Evolutionary conservation across 108 stramenopile genomes (phyloP), one percentile per base, ranked within the genome.

Genomic region (Skeletonema potamos): DNA sequence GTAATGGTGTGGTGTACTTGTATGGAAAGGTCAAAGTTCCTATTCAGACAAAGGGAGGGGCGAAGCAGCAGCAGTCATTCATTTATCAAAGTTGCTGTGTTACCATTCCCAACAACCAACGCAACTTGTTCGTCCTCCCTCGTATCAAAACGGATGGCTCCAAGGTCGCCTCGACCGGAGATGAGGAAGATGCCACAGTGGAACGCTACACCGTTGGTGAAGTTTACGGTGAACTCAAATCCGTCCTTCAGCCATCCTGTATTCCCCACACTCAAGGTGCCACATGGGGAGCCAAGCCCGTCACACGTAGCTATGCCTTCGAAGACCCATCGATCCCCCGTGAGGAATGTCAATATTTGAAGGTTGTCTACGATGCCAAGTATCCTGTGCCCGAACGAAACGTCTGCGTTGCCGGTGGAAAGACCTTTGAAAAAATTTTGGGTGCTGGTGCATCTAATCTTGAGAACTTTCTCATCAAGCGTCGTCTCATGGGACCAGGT

Each of bases 401-500:
- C 28, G 56, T 87, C 6, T 97, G 96, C 67, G 64, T 71, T 6
- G 43, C 78, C 6, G 96, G 96, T 9, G 97, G 97, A 10, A 64
- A 90, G 41, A 74, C 84, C 69, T 91, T 96, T 70, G 76, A 85
- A 60, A 86, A 88, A 64, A 96, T 99, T 72, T 85, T 99, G 56
- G 97, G 97, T 27, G 91, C 87, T 5, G 71, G 80, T 54, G 91
- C 95, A 5, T 78, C 93, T 12, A 85, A 84, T 18, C 82, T 98
- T 24, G 99, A 99, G 83, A 92, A 86, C 39, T 98, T 99, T 77
- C 70, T 99, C 36, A 58, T 99, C 58, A 97, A 98, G 70, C 92
- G 99, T 27, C 83, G 91, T 65, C 86, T 99, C 33, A 96, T 92
- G 97, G 99, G 99, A 34, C 99, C 99, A 6, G 93, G 97, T 61